A percentile compares a stretch with the other conserved stretches of the same genome.
These are phyloP conservation scores for Sanghuangporus sanghuang DNA, from an alignment of 1,284 basidiomycete species.

Conservation along the genomic window DNA sequence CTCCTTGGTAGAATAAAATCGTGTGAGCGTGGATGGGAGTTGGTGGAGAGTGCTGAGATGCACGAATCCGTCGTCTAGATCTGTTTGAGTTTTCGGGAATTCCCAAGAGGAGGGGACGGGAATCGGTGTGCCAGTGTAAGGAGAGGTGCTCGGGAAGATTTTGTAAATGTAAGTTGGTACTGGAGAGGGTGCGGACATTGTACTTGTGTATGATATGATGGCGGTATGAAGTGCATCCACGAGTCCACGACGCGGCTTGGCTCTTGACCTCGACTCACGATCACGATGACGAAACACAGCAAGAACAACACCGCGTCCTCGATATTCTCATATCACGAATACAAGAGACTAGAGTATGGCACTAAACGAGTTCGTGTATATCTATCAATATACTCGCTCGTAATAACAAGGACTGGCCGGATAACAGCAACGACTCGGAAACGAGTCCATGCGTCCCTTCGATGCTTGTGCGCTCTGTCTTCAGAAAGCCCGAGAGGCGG, in stretches of 20 bases:
- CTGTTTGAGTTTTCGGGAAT: constrained; percentile 19
- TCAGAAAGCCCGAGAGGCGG: constrained; percentile 71
- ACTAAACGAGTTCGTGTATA: constrained; percentile 55
- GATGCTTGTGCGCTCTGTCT: constrained; percentile 86
- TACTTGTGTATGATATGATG: neutral
- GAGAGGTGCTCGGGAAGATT: constrained; percentile 16
- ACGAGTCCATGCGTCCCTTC: constrained; percentile 86
- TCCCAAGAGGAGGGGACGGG: constrained; percentile 15
- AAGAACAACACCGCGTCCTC: constrained; percentile 86
- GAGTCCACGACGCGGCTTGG: neutral
- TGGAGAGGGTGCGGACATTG: constrained; percentile 11
- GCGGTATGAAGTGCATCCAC: neutral
- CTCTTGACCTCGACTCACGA: constrained; percentile 24
- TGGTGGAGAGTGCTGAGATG: constrained; percentile 22
- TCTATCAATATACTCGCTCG: neutral
- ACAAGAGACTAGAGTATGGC: constrained; percentile 78
- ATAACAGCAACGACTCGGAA: constrained; percentile 73
- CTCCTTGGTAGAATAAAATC: constrained; percentile 18
- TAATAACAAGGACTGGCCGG: neutral
- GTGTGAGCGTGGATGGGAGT: constrained; percentile 19
- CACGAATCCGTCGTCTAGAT: constrained; percentile 23
- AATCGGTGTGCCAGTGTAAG: constrained; percentile 15
- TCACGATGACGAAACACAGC: constrained; percentile 76
- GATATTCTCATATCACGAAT: constrained; percentile 82
- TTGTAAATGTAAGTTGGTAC: constrained; percentile 19